Evolutionary conservation across 2,329 filamentous ascomycete species (phyloP), one percentile per base, ranked within the genome.

Genomic region (Verruconis gallopava): DNA sequence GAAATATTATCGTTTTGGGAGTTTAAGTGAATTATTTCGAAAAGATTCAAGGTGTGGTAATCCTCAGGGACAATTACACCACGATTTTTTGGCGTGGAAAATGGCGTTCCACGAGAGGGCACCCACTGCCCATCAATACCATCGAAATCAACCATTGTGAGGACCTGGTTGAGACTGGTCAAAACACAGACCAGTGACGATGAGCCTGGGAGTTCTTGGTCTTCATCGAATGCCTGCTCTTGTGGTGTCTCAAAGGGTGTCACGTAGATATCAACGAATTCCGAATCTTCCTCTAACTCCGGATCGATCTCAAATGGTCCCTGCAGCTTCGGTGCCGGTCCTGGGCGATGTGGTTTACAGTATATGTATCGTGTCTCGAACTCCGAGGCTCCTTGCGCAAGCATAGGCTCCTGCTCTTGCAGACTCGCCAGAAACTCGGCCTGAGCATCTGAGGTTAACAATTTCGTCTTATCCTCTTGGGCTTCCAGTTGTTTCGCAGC

Each of bases 101-200:
- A 14, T 13, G 42, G 22, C 21, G 35, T 35, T 30, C 21, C 37
- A 9, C 20, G 17, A 20, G n/a, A 34, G 15, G 75, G 75, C 5
- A 79, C 64, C 76, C 76, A 80, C 50, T 75, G 71, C 5, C 72
- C 75, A 49, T 77, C 67, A 2, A 80, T 67, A 0, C 74, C 75
- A 39, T 77, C 71, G 21, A 78, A 54, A 48, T 79, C 73, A 20
- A 80, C 62, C 46, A 71, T 77, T 21, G 78, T 55, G 47, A 77
- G 71, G 5, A 79, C 62, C 42, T 71, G 64, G 35, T 69, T 69
- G 17, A 64, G 66, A 22, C 64, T 67, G 3, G 72, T 77, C 13
- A 72, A 64, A 6, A 80, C 54, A 51, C 72, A 77, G 4, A 80
- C 61, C 9, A 76, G 62, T 3, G 72, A 72, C 20, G 69, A 66